Conservation (phyloP, 2,329 filamentous ascomycete species). For the Aspergillus awamori region DNA sequence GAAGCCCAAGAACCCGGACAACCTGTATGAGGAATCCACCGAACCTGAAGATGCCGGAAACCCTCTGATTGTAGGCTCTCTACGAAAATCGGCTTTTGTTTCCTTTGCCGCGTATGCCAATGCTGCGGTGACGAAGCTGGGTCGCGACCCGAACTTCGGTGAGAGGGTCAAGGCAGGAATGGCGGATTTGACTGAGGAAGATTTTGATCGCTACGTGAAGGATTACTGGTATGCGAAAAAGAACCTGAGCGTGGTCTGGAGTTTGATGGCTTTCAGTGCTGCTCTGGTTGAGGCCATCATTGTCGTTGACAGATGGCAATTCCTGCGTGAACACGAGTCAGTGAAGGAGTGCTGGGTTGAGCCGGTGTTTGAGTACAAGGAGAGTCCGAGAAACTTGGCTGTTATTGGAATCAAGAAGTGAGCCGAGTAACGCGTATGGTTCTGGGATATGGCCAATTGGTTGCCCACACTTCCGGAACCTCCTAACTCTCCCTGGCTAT, state of each 20-base stretch:
- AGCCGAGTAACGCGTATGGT: slow-evolving; percentile 5
- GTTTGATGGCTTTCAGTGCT: slow-evolving; percentile 93
- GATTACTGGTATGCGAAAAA: slow-evolving; percentile 69
- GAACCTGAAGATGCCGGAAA: slow-evolving; percentile 55
- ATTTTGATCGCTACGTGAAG: slow-evolving; percentile 71
- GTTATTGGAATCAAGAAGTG: slow-evolving; percentile 84
- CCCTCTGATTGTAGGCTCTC: slow-evolving; percentile 82
- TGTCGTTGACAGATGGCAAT: slow-evolving; percentile 87
- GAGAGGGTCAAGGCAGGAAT: slow-evolving; percentile 68
- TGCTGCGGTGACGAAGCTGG: slow-evolving; percentile 77
- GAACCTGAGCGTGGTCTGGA: slow-evolving; percentile 87
- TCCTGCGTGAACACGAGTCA: slow-evolving; percentile 75
- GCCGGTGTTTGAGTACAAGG: slow-evolving; percentile 82
- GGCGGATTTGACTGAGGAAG: slow-evolving; percentile 69
- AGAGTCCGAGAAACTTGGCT: slow-evolving; percentile 88
- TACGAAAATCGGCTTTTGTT: slow-evolving; percentile 77
- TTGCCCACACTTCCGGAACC: background rate
- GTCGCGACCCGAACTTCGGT: slow-evolving; percentile 62
- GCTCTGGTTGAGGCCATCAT: slow-evolving; percentile 87
- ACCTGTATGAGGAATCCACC: slow-evolving; percentile 31
- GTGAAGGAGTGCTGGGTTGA: slow-evolving; percentile 85
- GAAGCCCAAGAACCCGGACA: slow-evolving; percentile 48
- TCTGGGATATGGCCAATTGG: background rate
- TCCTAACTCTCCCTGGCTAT: background rate
- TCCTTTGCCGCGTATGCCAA: slow-evolving; percentile 77